These are phyloP conservation scores for Flaveria ramosissima DNA, from an alignment of 129 eudicot genomes.

Conservation along the genomic window DNA sequence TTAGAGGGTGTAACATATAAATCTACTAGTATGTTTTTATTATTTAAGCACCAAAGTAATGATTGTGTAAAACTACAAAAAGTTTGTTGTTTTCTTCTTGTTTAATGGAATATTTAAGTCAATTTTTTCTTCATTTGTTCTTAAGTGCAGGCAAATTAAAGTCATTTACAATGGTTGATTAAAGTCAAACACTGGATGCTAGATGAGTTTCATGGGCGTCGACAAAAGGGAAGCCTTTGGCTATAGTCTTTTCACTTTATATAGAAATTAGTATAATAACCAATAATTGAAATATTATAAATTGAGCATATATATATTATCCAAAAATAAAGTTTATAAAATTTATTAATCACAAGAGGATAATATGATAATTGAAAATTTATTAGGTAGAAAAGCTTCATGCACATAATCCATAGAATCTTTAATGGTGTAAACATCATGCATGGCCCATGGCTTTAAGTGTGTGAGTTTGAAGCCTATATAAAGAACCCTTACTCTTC, in stretches of 20 bases:
- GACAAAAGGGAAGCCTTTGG: conserved; percentile 25
- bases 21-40: no score
- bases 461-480: conserved; percentile 35
- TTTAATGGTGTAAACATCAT: conserved; percentile 39
- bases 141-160: conserved; percentile 35
- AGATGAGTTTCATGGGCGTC: conserved; percentile 33
- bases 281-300: not conserved
- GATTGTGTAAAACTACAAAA: conserved; percentile 21
- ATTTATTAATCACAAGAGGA: not conserved
- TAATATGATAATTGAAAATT: conserved; percentile 18
- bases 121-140: conserved; percentile 14
- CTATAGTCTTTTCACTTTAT: conserved; percentile 24
- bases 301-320: conserved; percentile 8
- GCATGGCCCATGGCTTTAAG: conserved; percentile 39
- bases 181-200: conserved; percentile 36
- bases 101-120: conserved; percentile 31
- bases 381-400: conserved; percentile 29
- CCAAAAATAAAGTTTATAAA: not conserved
- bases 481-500: conserved; percentile 28
- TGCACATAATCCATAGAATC: conserved; percentile 37
- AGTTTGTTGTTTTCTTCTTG: conserved; percentile 27
- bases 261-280: not conserved
- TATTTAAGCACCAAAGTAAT: not conserved
- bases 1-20: no score
- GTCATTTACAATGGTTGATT: conserved; percentile 29